Evolutionary conservation across 106 monocot species (phyloP), one percentile per base, ranked within the genome.

Genomic region (Vanilla planifolia): DNA sequence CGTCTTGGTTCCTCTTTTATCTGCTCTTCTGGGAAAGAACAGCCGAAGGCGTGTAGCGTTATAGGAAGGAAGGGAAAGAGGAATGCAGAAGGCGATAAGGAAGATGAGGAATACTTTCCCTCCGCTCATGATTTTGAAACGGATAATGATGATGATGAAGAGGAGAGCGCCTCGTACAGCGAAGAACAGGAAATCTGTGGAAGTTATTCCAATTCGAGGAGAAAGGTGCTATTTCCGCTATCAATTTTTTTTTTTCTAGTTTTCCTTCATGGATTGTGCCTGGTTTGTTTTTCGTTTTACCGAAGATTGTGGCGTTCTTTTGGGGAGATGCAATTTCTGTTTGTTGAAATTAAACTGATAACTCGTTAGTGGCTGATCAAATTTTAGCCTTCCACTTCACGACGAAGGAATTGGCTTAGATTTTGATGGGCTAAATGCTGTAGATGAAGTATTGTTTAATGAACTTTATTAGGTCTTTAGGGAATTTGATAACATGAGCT

Each of bases 101-200:
- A 64, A 21, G 64, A 64, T 33, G 64, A 64, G 47, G 64, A 64
- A 8, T 64, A 64, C 24, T 22, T 47, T 8, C 64, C 64, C 0
- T 64, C 63, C 3, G 64, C n/a, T n/a, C n/a, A 64, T 50, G 64
- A 64, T 17, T 47, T 48, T 17, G 48, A n/a, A 2, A 45, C 16
- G 9, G 26, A 11, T 6, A 45, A 44, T 24, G 35, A 64, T 13
- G 48, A 63, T 20, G 46, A 21, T 0, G 33, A 48, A 4, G 47
- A 14, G 19, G 33, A 11, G 10, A 34, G 21, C 24, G 32, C 17
- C 0, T 46, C 32, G 33, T 20, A 21, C 4, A 5, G 33, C 16
- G 47, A 48, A 22, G 48, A 48, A 33, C 33, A 48, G 24, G 48
- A 64, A 64, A 46, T 46, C 15, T 30, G 35, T 3, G 19, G 19